Conservation (phyloP, 169 alveolate genomes). For the Eimeria necatrix region DNA sequence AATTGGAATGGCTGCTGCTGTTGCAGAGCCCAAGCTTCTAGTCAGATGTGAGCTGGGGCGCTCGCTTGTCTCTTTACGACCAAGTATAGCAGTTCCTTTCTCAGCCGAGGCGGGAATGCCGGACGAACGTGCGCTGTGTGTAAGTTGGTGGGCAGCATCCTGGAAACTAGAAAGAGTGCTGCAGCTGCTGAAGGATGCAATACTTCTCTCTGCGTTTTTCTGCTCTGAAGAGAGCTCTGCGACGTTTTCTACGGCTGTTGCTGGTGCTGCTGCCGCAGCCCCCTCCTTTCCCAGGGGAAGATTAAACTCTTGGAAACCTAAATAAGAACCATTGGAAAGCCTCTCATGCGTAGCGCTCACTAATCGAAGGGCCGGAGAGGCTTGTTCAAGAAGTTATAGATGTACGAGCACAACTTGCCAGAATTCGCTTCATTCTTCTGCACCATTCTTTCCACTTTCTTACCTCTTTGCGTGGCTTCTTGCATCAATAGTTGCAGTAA, state of each 20-base stretch:
- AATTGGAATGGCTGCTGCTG: neutral
- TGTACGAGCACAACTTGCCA: too few relatives aligned
- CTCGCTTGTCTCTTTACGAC: neutral
- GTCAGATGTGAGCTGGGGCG: neutral
- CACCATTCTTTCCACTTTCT: neutral
- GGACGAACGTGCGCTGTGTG: neutral
- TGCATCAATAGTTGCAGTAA: conserved; percentile 23
- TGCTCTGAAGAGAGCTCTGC: neutral
- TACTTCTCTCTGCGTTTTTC: neutral
- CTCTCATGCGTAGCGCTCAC: neutral
- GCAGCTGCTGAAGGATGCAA: conserved; percentile 49
- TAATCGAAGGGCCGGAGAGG: neutral
- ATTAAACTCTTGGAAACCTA: neutral
- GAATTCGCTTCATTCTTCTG: neutral
- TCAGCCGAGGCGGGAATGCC: conserved; percentile 9
- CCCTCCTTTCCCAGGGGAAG: neutral
- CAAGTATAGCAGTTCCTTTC: neutral
- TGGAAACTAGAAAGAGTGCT: conserved; percentile 63
- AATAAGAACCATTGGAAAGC: neutral
- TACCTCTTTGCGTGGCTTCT: conserved; percentile 36
- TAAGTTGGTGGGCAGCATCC: neutral
- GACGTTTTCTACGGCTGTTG: neutral
- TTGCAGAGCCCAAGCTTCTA: conserved; percentile 4
- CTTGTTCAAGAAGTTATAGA: neutral
- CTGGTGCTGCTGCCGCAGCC: conserved; percentile 19